Evolutionary conservation across 2,329 filamentous ascomycete genomes (phyloP), one percentile per base, ranked within the genome.

Genomic region (Fusarium virguliforme): DNA sequence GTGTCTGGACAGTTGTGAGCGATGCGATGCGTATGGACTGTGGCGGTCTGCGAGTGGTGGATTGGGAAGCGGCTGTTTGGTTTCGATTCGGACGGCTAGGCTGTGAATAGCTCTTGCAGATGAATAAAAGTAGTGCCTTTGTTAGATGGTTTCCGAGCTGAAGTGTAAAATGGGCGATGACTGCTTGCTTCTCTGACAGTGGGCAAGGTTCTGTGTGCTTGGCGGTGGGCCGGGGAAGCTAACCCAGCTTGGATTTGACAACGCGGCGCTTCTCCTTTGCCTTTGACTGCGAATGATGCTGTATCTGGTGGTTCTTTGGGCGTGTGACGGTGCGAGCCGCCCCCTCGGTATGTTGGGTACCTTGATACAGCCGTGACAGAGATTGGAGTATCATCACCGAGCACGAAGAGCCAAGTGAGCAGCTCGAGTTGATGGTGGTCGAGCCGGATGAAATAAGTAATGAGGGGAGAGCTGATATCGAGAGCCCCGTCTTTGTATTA

Each of bases 41-140:
- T n/a, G 51, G 34, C 26, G 12, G 38, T 38, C 32, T 54, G 54
- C 43, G 50, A 46, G 8, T 48, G 12, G 41, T 57, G 46, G 41
- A 41, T 48, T 50, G 69, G 61, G 62, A 58, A 64, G 60, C 62
- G 56, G 58, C 51, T 67, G 22, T 74, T 53, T 62, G 50, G 61
- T 71, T 64, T 41, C 61, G 54, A 64, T 67, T 64, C 61, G 48
- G 60, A 54, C 37, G 30, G 58, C 40, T 64, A 48, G 62, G 53
- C 72, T 74, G 63, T 76, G 74, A 69, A 76, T 75, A 76, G 70
- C 67, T 51, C 64, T 73, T 73, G 62, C 61, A 66, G 59, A 62
- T 61, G 63, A 75, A 76, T 72, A 74, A 76, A 75, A 75, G 72
- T 67, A 75, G 74, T 74, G 72, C 56, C 73, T 67, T 76, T 76